A percentile compares a stretch with the other conserved stretches of the same genome.
Conservation (phyloP, 164 flowering plant genomes). For the Saururus chinensis region DNA sequence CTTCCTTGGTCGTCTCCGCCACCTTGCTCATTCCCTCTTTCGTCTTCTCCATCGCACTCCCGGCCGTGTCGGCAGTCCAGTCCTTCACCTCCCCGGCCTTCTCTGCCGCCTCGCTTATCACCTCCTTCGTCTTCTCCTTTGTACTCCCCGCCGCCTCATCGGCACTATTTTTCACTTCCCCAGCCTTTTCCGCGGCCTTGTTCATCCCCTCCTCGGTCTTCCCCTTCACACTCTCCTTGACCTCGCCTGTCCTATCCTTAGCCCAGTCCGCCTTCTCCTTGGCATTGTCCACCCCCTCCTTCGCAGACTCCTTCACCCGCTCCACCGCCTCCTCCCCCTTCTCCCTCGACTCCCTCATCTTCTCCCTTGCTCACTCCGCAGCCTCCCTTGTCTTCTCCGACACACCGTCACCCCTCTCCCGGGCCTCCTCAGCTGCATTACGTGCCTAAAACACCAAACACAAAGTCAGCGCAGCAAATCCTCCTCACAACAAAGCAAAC, state of each 20-base stretch:
- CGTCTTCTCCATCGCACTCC: not conserved
- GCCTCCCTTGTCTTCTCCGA: too few species aligned
- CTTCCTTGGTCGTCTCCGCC: slow-evolving; percentile 1
- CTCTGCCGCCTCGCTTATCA: not conserved
- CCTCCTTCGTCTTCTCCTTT: not conserved
- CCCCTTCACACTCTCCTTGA: not conserved
- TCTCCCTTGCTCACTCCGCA: too few species aligned
- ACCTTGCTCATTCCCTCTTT: not conserved
- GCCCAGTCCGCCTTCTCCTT: not conserved
- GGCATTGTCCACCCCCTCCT: not conserved
- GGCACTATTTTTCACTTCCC: not conserved
- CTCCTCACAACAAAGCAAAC: not conserved
- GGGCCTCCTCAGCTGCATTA: slow-evolving; percentile 7
- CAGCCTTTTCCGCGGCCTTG: slow-evolving; percentile 1
- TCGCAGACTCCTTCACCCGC: not conserved
- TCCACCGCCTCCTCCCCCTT: slow-evolving; percentile 4
- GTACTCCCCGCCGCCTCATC: slow-evolving; percentile 1
- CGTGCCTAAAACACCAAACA: slow-evolving; percentile 12
- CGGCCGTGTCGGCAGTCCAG: not conserved
- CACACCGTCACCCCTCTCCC: too few species aligned
- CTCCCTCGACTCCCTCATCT: too few species aligned
- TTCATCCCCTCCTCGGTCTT: not conserved
- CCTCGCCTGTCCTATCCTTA: not conserved
- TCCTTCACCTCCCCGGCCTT: slow-evolving; percentile 1
- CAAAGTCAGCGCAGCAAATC: not conserved